These are phyloP conservation scores for Parachlorella kessleri DNA, from an alignment of 139 green algal genomes.

Conservation along the genomic window DNA sequence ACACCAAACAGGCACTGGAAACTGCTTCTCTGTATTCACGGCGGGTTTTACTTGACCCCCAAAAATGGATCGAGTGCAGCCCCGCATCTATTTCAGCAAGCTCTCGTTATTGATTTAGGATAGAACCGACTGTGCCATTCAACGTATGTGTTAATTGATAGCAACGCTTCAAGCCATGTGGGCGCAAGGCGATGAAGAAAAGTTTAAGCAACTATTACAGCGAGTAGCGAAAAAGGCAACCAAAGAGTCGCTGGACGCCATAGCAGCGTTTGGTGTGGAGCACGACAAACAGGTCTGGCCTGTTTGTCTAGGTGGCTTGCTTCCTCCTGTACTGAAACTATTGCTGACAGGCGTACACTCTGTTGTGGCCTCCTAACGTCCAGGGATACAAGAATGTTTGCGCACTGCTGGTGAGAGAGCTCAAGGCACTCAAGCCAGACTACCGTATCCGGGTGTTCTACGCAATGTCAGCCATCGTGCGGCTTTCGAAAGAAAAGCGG, in stretches of 20 bases:
- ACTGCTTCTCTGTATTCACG: too few species aligned
- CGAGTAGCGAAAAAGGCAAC: constrained; percentile 38
- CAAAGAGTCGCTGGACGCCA: constrained; percentile 25
- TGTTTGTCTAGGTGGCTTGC: too few species aligned
- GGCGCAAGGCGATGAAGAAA: too few species aligned
- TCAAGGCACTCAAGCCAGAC: constrained; percentile 26
- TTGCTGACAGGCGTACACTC: too few species aligned
- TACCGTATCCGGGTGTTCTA: constrained; percentile 56
- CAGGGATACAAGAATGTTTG: constrained; percentile 62
- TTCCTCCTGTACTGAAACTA: too few species aligned
- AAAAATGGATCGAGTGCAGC: too few species aligned
- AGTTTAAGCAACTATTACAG: constrained; percentile 45
- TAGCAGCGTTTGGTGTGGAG: constrained; percentile 42
- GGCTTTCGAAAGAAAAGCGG: constrained; percentile 2
- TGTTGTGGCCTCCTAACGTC: too few species aligned
- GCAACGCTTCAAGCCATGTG: not conserved
- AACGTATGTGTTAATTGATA: not conserved
- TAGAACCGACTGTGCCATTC: too few species aligned
- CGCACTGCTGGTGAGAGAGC: constrained; percentile 44
- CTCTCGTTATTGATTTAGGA: too few species aligned
- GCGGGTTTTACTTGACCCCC: too few species aligned
- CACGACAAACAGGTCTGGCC: constrained; percentile 44
- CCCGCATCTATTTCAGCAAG: too few species aligned
- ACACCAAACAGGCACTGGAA: too few species aligned
- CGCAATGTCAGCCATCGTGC: constrained; percentile 42